These are phyloP conservation scores for Rhytidiadelphus loreus DNA, from an alignment of 225 moss, liverwort and hornwort species.

Conservation along the genomic window DNA sequence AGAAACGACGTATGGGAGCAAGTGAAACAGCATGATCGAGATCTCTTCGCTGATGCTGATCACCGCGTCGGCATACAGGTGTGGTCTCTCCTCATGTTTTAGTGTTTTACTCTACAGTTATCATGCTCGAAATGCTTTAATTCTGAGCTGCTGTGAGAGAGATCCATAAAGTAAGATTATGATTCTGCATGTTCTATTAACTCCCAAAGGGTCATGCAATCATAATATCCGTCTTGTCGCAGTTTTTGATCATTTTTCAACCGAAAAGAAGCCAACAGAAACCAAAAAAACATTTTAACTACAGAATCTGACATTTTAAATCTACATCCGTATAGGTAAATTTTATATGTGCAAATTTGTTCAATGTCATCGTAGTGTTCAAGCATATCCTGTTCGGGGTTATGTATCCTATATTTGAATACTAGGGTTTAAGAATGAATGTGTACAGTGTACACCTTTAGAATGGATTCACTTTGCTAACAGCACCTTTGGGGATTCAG, in stretches of 20 bases:
- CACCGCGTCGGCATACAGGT: slow-evolving; percentile 51
- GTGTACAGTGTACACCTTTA: too few species aligned
- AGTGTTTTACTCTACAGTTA: neutral
- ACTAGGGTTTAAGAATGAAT: neutral
- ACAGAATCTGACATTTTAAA: neutral
- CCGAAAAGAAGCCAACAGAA: neutral
- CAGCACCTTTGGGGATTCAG: neutral
- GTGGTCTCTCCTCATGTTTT: neutral
- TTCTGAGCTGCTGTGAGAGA: neutral
- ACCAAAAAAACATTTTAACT: too few species aligned
- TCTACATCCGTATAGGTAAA: neutral
- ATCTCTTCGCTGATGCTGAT: slow-evolving; percentile 27
- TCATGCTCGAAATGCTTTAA: neutral
- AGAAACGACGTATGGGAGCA: slow-evolving; percentile 37
- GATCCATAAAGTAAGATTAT: neutral
- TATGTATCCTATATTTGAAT: neutral
- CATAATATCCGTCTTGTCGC: too few species aligned
- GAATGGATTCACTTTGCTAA: neutral
- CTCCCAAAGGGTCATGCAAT: neutral
- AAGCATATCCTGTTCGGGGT: neutral
- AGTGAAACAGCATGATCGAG: slow-evolving; percentile 21
- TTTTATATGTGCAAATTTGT: neutral
- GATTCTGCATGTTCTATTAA: neutral
- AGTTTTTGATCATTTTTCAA: neutral
- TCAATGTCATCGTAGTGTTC: neutral